Base-by-base conservation (phyloP, 305 asterid species). In the Fraxinus greggii region DNA sequence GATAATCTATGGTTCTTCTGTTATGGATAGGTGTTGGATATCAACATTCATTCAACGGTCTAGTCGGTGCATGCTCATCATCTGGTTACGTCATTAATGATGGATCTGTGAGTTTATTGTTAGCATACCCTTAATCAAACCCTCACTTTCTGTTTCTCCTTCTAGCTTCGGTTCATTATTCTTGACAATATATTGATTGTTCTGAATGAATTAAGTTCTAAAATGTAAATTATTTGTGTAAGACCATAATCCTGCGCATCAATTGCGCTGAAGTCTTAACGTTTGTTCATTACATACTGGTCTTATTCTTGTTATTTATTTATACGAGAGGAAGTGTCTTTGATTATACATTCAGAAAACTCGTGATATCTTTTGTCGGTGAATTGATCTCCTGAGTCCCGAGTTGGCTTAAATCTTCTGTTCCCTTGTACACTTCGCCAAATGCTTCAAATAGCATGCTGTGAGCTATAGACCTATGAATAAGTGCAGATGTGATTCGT, bases 81-180 rank as follows among this genome's bases (percentile, higher is more conserved):
- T 69, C 45, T 48, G 82, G 81, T 42, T 59, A 54, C 67, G 48
- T 5, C 38, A 35, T 40, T 51, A 85, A 59, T 51, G 83, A 45
- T 72, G 83, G 78, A 74, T 67, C 83, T 73, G 91, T 88, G 69
- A 86, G 91, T 82, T 51, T 48, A 26, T 63, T 3, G 24, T 35
- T 73, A 9, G 63, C 8, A 33, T 42, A 74, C 15, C 15, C 70
- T 78, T 78, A 36, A 67, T 42, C 32, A 65, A 40, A 3, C 38
- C 36, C 19, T 67, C 38, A 28, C 35, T 28, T 23, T 21, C 5
- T 59, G 28, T 59, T 59, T 26, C 3, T 65, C 26, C 73, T 65
- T 23, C 35, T 26, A 12, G 35, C 12, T 65, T 65, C 12, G 1
- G 33, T 65, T 56, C 67, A 6, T 21, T 59, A 23, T 23, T 21